Percentiles rank a stretch among this genome's conserved stretches.
phyloP scores from a whole-genome alignment of 768 basidiomycete species.

The Pulveroboletus sp. region DNA sequence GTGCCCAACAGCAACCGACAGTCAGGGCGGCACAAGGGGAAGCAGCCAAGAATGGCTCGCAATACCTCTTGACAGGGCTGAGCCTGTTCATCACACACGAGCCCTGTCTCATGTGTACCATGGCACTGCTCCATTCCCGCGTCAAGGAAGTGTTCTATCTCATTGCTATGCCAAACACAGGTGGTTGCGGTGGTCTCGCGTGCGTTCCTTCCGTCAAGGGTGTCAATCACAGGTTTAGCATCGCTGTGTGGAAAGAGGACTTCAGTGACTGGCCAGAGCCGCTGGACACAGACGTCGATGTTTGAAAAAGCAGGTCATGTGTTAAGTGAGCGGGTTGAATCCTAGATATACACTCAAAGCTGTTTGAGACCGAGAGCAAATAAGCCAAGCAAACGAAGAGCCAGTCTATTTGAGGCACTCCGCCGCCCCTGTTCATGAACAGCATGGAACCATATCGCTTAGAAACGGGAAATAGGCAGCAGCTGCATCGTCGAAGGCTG shows the following conservation, averaged over 20 bases:
- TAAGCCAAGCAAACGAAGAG: background rate
- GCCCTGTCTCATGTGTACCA: conserved; percentile 96
- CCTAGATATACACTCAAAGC: background rate
- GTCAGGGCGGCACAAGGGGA: conserved; percentile 7
- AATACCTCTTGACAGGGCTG: conserved; percentile 84
- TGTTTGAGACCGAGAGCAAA: background rate
- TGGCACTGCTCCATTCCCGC: conserved; percentile 94
- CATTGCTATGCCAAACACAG: conserved; percentile 67
- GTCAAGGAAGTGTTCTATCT: conserved; percentile 82
- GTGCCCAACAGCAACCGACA: conserved; percentile 25
- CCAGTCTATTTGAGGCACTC: background rate
- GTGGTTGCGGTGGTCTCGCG: conserved; percentile 76
- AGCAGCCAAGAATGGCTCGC: conserved; percentile 52
- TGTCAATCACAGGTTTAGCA: conserved; percentile 84
- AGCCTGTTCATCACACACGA: conserved; percentile 92
- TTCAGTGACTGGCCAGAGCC: background rate
- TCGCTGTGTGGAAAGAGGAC: conserved; percentile 57
- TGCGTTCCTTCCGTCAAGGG: conserved; percentile 79
- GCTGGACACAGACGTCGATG: conserved; percentile 28
- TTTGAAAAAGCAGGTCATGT: conserved; percentile 13
- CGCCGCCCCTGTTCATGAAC: background rate
- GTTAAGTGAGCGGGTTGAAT: background rate
- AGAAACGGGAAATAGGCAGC: conserved; percentile 13
- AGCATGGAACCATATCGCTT: conserved; percentile 1
- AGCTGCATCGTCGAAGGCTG: conserved; percentile 29